phyloP scores from a whole-genome alignment of 257 asterid genomes.

The Solanum virginianum region DNA sequence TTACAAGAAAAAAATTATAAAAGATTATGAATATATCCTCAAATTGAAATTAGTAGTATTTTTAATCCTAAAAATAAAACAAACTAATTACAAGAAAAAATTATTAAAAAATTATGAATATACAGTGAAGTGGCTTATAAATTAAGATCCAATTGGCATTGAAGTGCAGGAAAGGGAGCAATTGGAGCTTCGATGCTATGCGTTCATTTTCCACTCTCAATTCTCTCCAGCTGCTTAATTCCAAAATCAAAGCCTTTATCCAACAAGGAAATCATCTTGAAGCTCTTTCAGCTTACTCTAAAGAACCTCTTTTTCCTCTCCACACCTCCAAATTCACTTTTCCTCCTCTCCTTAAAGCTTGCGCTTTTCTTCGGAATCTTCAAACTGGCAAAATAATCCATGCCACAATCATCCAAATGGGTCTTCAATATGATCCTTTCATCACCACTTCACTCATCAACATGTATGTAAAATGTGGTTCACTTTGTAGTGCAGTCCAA shows the following conservation, averaged over 20 bases:
- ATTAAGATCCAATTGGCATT: not conserved
- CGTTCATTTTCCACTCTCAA: slow-evolving; percentile 18
- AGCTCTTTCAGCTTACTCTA: slow-evolving; percentile 42
- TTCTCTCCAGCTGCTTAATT: slow-evolving; percentile 6
- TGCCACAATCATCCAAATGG: slow-evolving; percentile 40
- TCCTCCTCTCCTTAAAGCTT: slow-evolving; percentile 80
- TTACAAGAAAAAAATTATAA: too few species aligned
- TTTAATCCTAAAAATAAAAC: too few species aligned
- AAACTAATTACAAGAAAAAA: too few species aligned
- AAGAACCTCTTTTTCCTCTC: slow-evolving; percentile 23
- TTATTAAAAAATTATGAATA: too few species aligned
- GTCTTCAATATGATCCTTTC: slow-evolving; percentile 52
- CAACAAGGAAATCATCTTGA: slow-evolving; percentile 33
- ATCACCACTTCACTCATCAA: slow-evolving; percentile 55
- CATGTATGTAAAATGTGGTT: slow-evolving; percentile 54
- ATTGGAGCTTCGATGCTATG: slow-evolving; percentile 17
- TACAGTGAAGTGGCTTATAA: too few species aligned
- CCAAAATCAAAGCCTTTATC: slow-evolving; percentile 33
- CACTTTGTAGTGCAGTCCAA: slow-evolving; percentile 32
- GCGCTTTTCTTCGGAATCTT: slow-evolving; percentile 35
- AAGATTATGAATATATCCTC: too few species aligned
- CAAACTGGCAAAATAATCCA: slow-evolving; percentile 47
- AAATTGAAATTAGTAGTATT: too few species aligned
- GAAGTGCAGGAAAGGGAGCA: not conserved
- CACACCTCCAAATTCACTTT: slow-evolving; percentile 43